Percentiles rank a stretch among this genome's conserved stretches.
Evolutionary conservation across 306 rosid species (phyloP).

Genomic region (Medicago lupulina): DNA sequence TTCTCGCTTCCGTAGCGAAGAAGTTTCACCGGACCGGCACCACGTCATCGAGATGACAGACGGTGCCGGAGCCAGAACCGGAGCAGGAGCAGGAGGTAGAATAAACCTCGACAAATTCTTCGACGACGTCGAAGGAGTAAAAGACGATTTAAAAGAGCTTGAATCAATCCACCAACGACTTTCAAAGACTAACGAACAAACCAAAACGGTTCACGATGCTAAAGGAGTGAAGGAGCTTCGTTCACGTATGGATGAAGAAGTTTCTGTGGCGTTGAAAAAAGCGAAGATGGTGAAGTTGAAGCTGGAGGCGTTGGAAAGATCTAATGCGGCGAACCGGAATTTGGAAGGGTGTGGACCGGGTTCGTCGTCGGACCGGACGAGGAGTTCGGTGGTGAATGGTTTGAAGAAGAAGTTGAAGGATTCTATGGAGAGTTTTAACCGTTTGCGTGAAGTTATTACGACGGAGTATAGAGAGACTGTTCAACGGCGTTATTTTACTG

Average conservation of each 20-base stretch:
- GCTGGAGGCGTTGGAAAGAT: constrained; percentile 84
- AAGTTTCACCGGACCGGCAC: constrained; percentile 57
- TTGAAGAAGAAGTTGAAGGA: constrained; percentile 88
- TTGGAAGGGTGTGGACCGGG: constrained; percentile 90
- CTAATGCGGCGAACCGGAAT: constrained; percentile 89
- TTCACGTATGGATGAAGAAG: constrained; percentile 88
- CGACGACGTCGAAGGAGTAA: constrained; percentile 75
- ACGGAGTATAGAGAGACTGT: constrained; percentile 91
- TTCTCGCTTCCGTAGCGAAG: constrained; percentile 69
- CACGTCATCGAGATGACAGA: constrained; percentile 78
- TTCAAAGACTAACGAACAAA: constrained; percentile 66
- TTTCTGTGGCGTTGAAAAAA: constrained; percentile 74
- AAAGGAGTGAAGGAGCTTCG: constrained; percentile 78
- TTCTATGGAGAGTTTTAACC: constrained; percentile 81
- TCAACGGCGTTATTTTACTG: constrained; percentile 88
- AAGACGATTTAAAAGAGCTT: constrained; percentile 82
- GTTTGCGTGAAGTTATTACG: constrained; percentile 67
- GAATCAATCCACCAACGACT: constrained; percentile 57
- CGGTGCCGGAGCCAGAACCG: constrained; percentile 40
- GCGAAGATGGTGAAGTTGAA: constrained; percentile 85
- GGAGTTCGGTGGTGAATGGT: constrained; percentile 86
- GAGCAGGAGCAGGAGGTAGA: constrained; percentile 44
- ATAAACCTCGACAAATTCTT: constrained; percentile 82
- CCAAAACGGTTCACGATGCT: constrained; percentile 88
- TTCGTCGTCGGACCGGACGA: constrained; percentile 85